Evolutionary conservation across 805 yeast species (phyloP).

Genomic region (Ogataea trehalophila): DNA sequence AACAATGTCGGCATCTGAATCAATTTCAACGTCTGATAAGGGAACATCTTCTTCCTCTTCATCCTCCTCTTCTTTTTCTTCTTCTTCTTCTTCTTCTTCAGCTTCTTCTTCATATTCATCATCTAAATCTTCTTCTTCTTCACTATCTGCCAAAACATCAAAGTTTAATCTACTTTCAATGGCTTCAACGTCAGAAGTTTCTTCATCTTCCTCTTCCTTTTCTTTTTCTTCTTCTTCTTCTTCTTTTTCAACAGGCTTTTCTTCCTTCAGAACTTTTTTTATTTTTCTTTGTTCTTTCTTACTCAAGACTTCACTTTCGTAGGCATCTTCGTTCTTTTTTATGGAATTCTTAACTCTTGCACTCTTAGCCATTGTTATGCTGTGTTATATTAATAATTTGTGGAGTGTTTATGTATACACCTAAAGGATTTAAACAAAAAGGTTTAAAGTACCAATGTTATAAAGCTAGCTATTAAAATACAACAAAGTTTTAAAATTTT

Average conservation of each 20-base stretch:
- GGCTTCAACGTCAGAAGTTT: constrained; percentile 18
- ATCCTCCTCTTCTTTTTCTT: constrained; percentile 51
- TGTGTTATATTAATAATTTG: not conserved
- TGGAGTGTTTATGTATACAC: not conserved
- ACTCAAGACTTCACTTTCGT: constrained; percentile 48
- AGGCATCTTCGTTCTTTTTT: constrained; percentile 29
- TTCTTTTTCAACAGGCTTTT: constrained; percentile 26
- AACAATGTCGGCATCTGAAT: constrained; percentile 90
- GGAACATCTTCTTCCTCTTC: constrained; percentile 82
- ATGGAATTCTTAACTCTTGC: constrained; percentile 12
- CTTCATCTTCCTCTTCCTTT: constrained; percentile 42
- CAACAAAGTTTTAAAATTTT: constrained; percentile 26
- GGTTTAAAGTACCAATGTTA: not conserved
- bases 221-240: constrained; percentile 34
- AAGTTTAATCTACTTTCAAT: constrained; percentile 19
- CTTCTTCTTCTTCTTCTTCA: constrained; percentile 43
- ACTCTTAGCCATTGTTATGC: constrained; percentile 13
- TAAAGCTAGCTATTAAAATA: constrained; percentile 7
- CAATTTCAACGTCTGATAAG: constrained; percentile 85
- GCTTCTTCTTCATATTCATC: constrained; percentile 35
- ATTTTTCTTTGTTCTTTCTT: constrained; percentile 47
- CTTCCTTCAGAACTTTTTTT: constrained; percentile 21
- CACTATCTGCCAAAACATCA: constrained; percentile 23
- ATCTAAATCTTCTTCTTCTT: constrained; percentile 24
- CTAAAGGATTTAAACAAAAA: not conserved